phyloP scores from a whole-genome alignment of 2,329 filamentous ascomycete genomes.

The Aspergillus sp. region DNA sequence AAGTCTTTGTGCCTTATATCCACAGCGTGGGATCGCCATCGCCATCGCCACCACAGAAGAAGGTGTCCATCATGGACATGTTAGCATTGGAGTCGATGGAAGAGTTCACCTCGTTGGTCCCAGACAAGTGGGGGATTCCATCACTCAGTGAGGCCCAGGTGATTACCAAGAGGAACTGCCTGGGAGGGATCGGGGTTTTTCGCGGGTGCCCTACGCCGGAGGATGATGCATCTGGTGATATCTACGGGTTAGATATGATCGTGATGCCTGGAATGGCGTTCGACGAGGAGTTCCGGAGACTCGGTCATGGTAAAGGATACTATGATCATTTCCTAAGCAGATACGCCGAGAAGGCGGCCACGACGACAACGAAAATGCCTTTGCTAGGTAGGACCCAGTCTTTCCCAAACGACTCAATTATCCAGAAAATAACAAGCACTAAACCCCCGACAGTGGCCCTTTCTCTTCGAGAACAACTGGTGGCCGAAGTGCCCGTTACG shows the following conservation, averaged over 20 bases:
- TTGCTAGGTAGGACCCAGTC: slow-evolving; percentile 54
- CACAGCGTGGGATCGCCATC: slow-evolving; percentile 55
- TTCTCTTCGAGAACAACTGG: slow-evolving; percentile 80
- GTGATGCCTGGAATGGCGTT: slow-evolving; percentile 93
- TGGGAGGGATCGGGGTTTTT: slow-evolving; percentile 59
- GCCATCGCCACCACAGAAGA: slow-evolving; percentile 39
- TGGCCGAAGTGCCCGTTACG: slow-evolving; percentile 71
- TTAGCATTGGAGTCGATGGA: slow-evolving; percentile 68
- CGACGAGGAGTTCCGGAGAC: slow-evolving; percentile 69
- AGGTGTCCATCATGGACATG: slow-evolving; percentile 89
- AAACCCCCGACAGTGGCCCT: slow-evolving; percentile 63
- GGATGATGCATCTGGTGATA: too few relatives aligned
- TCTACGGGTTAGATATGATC: slow-evolving; percentile 71
- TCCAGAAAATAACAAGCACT: slow-evolving; percentile 9
- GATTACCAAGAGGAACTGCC: slow-evolving; percentile 66
- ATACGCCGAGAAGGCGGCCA: slow-evolving; percentile 55
- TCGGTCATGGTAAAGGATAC: slow-evolving; percentile 94
- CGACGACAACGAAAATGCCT: slow-evolving; percentile 47
- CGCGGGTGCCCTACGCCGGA: slow-evolving; percentile 14
- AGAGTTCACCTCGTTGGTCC: slow-evolving; percentile 75
- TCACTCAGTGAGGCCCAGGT: slow-evolving; percentile 69
- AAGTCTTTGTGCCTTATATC: slow-evolving; percentile 89
- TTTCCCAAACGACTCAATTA: slow-evolving; percentile 37
- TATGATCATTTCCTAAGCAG: slow-evolving; percentile 90
- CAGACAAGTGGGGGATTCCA: slow-evolving; percentile 94